Percentiles rank a stretch among this genome's conserved stretches.
Conservation (phyloP, 306 rosid genomes). For the Lotus japonicus region DNA sequence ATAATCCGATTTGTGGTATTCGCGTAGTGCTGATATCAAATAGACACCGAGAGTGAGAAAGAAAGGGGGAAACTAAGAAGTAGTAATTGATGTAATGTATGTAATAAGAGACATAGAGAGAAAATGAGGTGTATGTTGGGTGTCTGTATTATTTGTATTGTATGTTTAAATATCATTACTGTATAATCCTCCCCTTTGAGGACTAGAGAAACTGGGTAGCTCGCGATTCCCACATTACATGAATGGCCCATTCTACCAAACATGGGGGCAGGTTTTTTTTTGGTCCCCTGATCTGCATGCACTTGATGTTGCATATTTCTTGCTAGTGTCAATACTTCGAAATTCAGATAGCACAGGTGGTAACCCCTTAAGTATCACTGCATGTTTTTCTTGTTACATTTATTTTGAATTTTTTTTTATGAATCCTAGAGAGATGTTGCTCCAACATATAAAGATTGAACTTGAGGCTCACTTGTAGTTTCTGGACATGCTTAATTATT, state of each 20-base stretch:
- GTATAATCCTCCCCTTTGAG: background rate
- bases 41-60: too few relatives aligned
- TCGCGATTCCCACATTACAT: background rate
- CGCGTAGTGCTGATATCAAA: too few relatives aligned
- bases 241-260: background rate
- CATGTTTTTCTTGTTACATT: background rate
- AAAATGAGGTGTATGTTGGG: too few relatives aligned
- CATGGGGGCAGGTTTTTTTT: background rate
- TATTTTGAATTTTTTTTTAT: background rate
- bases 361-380: background rate
- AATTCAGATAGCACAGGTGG: background rate
- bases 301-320: background rate
- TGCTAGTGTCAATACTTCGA: background rate
- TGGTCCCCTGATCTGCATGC: constrained; percentile 9
- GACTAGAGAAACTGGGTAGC: background rate
- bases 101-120: too few relatives aligned
- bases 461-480: background rate
- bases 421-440: background rate
- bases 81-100: too few relatives aligned
- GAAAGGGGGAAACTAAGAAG: too few relatives aligned
- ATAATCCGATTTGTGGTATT: too few relatives aligned
- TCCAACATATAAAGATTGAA: constrained; percentile 8
- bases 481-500: constrained; percentile 7
- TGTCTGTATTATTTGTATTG: too few relatives aligned
- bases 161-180: too few relatives aligned